These are phyloP conservation scores for Neophaeococcomyces mojaviensis DNA, from an alignment of 2,329 filamentous ascomycete species.

Conservation along the genomic window DNA sequence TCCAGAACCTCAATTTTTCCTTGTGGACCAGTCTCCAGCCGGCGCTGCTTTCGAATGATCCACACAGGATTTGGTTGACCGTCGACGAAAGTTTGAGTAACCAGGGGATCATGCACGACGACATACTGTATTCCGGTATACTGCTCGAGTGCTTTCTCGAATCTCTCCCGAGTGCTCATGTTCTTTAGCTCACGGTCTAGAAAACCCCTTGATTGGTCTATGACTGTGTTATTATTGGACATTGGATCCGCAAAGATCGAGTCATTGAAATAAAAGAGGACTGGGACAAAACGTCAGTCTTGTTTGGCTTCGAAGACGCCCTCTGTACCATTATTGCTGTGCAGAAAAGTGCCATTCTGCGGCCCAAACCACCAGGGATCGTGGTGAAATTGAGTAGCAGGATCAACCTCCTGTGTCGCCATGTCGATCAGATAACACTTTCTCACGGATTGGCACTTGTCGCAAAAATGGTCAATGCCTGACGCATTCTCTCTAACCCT, in stretches of 20 bases:
- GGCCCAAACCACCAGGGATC: conserved; percentile 20
- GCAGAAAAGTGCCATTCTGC: conserved; percentile 19
- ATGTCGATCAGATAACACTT: background rate
- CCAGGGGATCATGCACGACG: conserved; percentile 50
- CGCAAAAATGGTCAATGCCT: background rate
- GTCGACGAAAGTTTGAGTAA: conserved; percentile 36
- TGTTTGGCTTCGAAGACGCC: background rate
- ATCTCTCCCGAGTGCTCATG: conserved; percentile 47
- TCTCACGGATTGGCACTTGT: background rate
- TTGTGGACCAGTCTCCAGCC: conserved; percentile 37
- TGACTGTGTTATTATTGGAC: conserved; percentile 53
- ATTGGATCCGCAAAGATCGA: conserved; percentile 57
- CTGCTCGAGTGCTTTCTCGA: conserved; percentile 48
- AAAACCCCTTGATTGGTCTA: conserved; percentile 42
- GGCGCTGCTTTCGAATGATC: conserved; percentile 54
- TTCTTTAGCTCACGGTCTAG: conserved; percentile 44
- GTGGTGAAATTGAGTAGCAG: conserved; percentile 18
- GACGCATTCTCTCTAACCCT: no score
- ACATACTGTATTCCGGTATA: conserved; percentile 54
- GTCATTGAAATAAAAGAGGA: conserved; percentile 56
- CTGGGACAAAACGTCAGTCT: conserved; percentile 25
- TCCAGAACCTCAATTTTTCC: conserved; percentile 48
- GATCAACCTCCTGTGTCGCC: conserved; percentile 10
- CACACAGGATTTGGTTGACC: conserved; percentile 40
- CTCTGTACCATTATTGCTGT: conserved; percentile 22